A percentile compares a stretch with the other conserved stretches of the same genome.
Conservation (phyloP, 2,329 filamentous ascomycete genomes). For the Aplosporella prunicola region DNA sequence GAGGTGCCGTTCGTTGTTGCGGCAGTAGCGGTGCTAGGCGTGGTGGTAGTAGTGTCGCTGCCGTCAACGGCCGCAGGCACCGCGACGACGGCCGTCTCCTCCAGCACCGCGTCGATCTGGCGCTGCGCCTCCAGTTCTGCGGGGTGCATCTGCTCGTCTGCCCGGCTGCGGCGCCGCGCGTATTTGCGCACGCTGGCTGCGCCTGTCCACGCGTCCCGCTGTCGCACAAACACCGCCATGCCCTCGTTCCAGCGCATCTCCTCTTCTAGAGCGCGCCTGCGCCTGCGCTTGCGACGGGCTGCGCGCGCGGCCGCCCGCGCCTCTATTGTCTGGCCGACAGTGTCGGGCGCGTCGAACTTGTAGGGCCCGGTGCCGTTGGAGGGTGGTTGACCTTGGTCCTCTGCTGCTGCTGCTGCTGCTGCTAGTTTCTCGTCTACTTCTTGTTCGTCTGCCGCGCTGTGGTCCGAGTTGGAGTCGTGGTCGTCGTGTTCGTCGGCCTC, state of each 20-base stretch:
- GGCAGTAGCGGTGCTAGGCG: constrained; percentile 33
- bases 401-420: constrained; percentile 1
- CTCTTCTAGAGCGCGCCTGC: constrained; percentile 27
- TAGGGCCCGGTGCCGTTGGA: constrained; percentile 19
- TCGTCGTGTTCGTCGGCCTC: constrained; percentile 4
- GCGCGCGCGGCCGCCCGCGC: constrained; percentile 15
- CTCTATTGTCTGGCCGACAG: constrained; percentile 30
- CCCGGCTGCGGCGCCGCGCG: constrained; percentile 30
- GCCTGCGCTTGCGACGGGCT: constrained; percentile 26
- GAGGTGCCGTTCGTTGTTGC: constrained; percentile 14
- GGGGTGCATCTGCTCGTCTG: constrained; percentile 27
- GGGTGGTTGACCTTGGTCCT: constrained; percentile 1
- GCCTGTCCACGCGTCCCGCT: constrained; percentile 78
- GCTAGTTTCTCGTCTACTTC: constrained; percentile 8
- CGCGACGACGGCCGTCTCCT: constrained; percentile 2
- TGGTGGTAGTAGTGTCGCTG: background rate
- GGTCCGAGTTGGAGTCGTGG: background rate
- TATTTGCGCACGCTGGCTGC: constrained; percentile 44
- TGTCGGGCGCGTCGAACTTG: constrained; percentile 38
- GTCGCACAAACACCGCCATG: constrained; percentile 65
- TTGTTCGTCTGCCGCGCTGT: background rate
- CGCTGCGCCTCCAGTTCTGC: constrained; percentile 3
- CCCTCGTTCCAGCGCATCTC: constrained; percentile 66
- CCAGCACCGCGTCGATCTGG: background rate
- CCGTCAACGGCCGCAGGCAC: background rate